Base-by-base conservation (phyloP, 805 yeast genomes). In the Wickerhamiella bombiphila region DNA sequence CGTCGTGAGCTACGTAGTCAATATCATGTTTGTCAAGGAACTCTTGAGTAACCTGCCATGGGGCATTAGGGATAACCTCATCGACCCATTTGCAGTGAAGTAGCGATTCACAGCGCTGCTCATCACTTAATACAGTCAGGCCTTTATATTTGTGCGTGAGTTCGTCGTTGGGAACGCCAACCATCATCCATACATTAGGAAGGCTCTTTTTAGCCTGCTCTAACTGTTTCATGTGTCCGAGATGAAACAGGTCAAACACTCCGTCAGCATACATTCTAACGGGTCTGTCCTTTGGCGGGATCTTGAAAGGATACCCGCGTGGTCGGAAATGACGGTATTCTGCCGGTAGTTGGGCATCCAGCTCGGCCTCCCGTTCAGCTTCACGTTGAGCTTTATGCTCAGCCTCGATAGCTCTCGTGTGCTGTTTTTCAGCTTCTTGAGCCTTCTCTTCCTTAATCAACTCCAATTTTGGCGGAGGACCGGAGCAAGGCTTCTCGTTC, bases 1-100 rank as follows among this genome's bases (percentile, higher is more conserved):
- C 97, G 61, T 91, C 98, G 59, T 91, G 98, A 2, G 98, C 98
- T 43, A 88, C 95, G 52, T 83, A 91, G 58, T 91, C 98, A 48
- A 91, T 83, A 38, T 74, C 64, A 59, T 91, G 94, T 49, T 78
- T 60, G 34, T 64, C 64, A 47, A 91, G 60, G 51, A 91, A 91
- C 32, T 78, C 83, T 38, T 83, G 72, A 2, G 85, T 79, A 20
- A 91, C 85, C 49, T 80, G 72, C 98, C 98, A 91, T 11, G 98
- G 98, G 2, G 96, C 94, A 56, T 81, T 66, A 21, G 88, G 85
- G 38, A 91, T 68, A 21, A 91, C 97, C 57, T 91, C 97, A 57
- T 91, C 97, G 18, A 91, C 98, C 98, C 98, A 91, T 51, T 67
- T 74, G 59, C 98, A 91, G 60, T 91, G 98, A 42, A 70, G 70